Conservation (phyloP, 768 basidiomycete genomes). For the Crucibulum laeve region DNA sequence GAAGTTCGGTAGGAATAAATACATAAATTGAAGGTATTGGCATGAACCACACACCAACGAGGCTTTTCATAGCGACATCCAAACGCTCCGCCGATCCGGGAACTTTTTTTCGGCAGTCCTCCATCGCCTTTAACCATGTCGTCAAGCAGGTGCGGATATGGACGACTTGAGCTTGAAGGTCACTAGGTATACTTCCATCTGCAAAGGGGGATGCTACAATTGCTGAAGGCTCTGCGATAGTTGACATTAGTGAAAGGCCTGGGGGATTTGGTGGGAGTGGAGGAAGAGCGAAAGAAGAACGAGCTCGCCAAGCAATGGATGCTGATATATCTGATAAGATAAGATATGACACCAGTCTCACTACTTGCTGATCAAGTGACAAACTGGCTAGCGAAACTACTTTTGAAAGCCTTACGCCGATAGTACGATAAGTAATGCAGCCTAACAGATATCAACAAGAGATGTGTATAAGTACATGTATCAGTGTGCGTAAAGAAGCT, state of each 20-base stretch:
- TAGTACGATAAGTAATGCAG: too few relatives aligned
- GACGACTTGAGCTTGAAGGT: slow-evolving; percentile 11
- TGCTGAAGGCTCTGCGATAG: background rate
- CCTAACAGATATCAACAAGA: too few relatives aligned
- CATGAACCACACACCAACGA: slow-evolving; percentile 8
- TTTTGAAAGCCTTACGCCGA: too few relatives aligned
- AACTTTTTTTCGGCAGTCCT: slow-evolving; percentile 10
- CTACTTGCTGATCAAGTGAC: too few relatives aligned
- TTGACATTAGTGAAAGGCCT: background rate
- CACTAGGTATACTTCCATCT: slow-evolving; percentile 10
- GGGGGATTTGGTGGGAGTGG: background rate
- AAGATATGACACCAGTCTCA: too few relatives aligned
- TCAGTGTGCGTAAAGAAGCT: background rate
- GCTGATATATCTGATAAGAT: too few relatives aligned
- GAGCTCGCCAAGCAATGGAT: too few relatives aligned
- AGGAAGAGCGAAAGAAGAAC: too few relatives aligned
- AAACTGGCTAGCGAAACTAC: too few relatives aligned
- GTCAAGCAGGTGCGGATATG: slow-evolving; percentile 13
- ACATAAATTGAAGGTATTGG: background rate
- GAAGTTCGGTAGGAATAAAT: background rate
- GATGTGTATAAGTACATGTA: too few relatives aligned
- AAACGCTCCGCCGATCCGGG: slow-evolving; percentile 9
- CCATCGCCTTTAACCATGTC: slow-evolving; percentile 11
- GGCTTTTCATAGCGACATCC: slow-evolving; percentile 9
- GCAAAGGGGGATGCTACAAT: slow-evolving; percentile 10